Evolutionary conservation across 108 stramenopile genomes (phyloP).

Genomic region (Aureococcus anophagefferens): DNA sequence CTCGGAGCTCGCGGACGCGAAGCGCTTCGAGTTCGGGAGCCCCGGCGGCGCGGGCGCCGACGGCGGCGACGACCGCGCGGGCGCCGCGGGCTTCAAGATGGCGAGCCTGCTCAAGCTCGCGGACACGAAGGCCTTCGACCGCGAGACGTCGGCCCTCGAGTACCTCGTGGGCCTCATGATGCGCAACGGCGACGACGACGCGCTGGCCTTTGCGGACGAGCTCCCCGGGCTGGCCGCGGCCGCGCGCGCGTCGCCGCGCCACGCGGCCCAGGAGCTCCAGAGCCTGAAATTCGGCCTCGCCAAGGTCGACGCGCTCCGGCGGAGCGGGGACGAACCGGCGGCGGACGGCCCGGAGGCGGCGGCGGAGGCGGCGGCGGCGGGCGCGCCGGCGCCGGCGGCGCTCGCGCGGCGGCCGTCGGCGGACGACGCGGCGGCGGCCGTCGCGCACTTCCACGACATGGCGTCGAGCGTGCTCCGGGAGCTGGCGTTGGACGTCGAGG

Average conservation of each 20-base stretch:
- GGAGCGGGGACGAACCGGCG: too few species aligned
- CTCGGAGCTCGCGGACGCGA: neutral
- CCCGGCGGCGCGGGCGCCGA: too few species aligned
- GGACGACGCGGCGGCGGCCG: neutral
- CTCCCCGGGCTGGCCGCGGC: neutral
- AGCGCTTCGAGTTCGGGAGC: too few species aligned
- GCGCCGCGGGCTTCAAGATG: neutral
- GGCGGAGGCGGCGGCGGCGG: too few species aligned
- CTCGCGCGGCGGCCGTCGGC: too few species aligned
- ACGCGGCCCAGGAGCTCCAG: neutral
- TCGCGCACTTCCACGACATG: neutral
- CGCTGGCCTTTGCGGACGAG: neutral
- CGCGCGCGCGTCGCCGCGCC: neutral
- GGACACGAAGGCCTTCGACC: neutral
- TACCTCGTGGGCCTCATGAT: neutral
- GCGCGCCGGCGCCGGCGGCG: too few species aligned
- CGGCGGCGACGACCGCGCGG: neutral
- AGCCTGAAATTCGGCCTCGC: neutral
- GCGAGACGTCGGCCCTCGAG: neutral
- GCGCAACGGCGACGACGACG: neutral
- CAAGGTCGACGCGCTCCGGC: neutral
- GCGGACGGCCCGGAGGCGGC: too few species aligned
- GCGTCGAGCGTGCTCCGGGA: neutral
- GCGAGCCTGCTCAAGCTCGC: neutral
- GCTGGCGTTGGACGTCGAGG: neutral